Evolutionary conservation across 805 yeast species (phyloP).

Genomic region (Cyberlindnera xishuangbannaensis): DNA sequence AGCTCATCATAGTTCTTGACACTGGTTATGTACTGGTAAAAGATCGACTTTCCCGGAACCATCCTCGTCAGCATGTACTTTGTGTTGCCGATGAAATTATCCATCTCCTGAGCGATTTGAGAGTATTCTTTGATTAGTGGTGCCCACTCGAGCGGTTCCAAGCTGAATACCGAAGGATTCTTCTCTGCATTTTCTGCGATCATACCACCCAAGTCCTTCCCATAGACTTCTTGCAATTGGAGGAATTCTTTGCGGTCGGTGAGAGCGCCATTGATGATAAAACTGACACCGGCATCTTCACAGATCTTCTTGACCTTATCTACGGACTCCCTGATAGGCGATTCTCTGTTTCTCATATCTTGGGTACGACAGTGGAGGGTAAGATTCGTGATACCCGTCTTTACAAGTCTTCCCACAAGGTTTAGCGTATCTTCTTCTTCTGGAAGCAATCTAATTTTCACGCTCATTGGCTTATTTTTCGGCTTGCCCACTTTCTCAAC

Average conservation of each 20-base stretch:
- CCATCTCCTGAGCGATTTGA: conserved; percentile 44
- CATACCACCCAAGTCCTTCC: conserved; percentile 80
- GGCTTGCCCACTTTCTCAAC: conserved; percentile 82
- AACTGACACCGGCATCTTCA: conserved; percentile 53
- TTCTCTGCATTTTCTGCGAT: conserved; percentile 86
- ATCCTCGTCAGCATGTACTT: conserved; percentile 77
- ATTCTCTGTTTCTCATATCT: conserved; percentile 82
- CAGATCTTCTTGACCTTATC: conserved; percentile 58
- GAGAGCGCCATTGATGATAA: conserved; percentile 81
- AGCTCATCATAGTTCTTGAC: conserved; percentile 52
- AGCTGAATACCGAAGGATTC: conserved; percentile 72
- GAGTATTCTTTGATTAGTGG: conserved; percentile 50
- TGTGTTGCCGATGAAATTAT: conserved; percentile 65
- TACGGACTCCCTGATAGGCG: conserved; percentile 69
- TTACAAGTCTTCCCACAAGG: conserved; percentile 50
- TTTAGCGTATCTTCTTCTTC: conserved; percentile 52
- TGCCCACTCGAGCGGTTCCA: conserved; percentile 44
- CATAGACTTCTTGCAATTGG: conserved; percentile 45
- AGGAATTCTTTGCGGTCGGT: conserved; percentile 46
- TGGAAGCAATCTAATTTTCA: conserved; percentile 78
- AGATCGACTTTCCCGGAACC: conserved; percentile 66
- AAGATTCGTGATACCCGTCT: conserved; percentile 79
- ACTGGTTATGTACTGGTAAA: conserved; percentile 51
- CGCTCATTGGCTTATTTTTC: conserved; percentile 73
- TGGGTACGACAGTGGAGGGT: conserved; percentile 91